Base-by-base conservation (phyloP, 1,139 yeast genomes). In the Blastobotrys capitulatus region DNA sequence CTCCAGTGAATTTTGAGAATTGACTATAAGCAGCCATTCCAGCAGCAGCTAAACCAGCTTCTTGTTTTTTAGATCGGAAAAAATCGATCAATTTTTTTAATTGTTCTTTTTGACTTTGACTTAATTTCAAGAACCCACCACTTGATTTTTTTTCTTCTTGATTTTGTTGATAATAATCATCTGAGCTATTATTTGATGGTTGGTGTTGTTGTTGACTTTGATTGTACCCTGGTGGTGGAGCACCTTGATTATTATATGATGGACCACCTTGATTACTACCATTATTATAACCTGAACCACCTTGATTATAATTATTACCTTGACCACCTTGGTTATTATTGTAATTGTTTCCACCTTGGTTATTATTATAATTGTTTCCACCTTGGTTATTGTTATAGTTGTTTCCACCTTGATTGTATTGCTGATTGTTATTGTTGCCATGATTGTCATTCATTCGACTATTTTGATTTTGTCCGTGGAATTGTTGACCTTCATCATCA, bases 201-300 rank as follows among this genome's bases (percentile, higher is more conserved):
- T 29, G n/a, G 5, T 29, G 12, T 13, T 29, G 32, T 29, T 29
- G 32, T 29, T 29, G n/a, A n/a, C n/a, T n/a, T 6, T 29, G 5
- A 29, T 29, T 29, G 32, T 29, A 6, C 9, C 12, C 12, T 29
- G 32, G n/a, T 29, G 32, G 32, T 10, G 32, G 10, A 29, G 5
- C 12, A 22, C 25, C 25, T 22, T 22, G 25, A 7, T 22, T 22
- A 29, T 29, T 29, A 9, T 29, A 29, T 7, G 25, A 4, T 29
- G 12, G 32, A 12, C 32, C 32, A 29, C 32, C 32, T 50, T 57
- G 52, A n/a, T 18, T n/a, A 18, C 9, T 12, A 5, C 25, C 38
- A 12, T 36, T n/a, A 12, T 36, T 36, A 18, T 36, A 12, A 36
- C 18, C 13, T n/a, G 38, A 12, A 12, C 38, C 25, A 20, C 25